These are phyloP conservation scores for Huntiella savannae DNA, from an alignment of 2,329 filamentous ascomycete genomes.

Conservation along the genomic window DNA sequence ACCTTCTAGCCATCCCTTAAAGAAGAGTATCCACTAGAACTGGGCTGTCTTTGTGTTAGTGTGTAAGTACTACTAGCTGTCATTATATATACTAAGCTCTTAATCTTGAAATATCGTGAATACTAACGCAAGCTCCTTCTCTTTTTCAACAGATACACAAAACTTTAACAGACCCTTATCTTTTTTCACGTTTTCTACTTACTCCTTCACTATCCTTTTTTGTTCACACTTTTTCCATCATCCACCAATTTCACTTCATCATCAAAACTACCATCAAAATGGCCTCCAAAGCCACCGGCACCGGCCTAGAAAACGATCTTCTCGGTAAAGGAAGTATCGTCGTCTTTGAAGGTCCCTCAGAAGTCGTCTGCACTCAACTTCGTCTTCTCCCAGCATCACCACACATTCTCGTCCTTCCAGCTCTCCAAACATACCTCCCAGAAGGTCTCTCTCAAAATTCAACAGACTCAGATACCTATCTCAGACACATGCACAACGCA, in stretches of 20 bases:
- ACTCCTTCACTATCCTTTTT: background rate
- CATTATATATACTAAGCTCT: too few relatives aligned
- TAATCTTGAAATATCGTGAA: too few relatives aligned
- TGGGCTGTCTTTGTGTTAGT: too few relatives aligned
- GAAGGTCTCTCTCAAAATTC: slow-evolving; percentile 24
- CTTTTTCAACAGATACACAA: background rate
- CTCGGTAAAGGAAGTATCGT: slow-evolving; percentile 30
- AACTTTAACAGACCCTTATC: background rate
- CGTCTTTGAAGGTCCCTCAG: slow-evolving; percentile 38
- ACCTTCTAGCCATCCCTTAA: too few relatives aligned
- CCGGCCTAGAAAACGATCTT: slow-evolving; percentile 1
- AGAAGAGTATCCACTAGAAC: too few relatives aligned
- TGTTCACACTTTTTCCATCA: background rate
- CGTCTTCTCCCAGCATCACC: slow-evolving; percentile 38
- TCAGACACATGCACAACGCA: slow-evolving; percentile 33
- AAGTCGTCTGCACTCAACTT: slow-evolving; percentile 38
- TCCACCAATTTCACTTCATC: background rate
- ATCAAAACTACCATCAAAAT: slow-evolving; percentile 22
- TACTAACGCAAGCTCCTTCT: too few relatives aligned
- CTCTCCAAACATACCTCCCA: slow-evolving; percentile 27
- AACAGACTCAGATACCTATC: slow-evolving; percentile 18
- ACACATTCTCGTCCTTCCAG: slow-evolving; percentile 37
- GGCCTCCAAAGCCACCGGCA: slow-evolving; percentile 20
- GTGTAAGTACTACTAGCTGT: too few relatives aligned
- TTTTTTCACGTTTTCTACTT: too few relatives aligned